Conservation (phyloP, 73 alveolate genomes). For the Tetrahymena thermophila region DNA sequence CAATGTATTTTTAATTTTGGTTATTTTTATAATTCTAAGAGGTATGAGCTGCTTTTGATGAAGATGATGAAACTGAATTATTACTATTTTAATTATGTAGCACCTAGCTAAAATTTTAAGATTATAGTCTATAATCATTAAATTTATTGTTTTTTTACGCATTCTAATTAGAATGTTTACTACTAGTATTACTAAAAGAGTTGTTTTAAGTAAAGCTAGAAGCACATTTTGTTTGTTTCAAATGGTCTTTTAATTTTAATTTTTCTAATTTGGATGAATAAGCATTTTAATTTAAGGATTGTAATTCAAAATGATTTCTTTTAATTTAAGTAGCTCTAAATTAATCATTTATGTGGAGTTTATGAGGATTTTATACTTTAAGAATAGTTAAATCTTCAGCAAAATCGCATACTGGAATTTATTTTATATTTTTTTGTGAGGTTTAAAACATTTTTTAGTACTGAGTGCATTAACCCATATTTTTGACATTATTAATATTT, state of each 20-base stretch:
- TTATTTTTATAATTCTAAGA: background rate
- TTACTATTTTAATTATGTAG: background rate
- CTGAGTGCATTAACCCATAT: background rate
- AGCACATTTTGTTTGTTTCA: background rate
- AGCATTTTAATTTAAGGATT: background rate
- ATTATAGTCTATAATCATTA: background rate
- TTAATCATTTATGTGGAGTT: background rate
- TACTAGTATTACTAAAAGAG: background rate
- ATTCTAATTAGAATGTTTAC: background rate
- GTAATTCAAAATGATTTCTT: background rate
- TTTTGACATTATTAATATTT: background rate
- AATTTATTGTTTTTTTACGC: background rate
- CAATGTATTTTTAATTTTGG: background rate
- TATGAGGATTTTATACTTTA: background rate
- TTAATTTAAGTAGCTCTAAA: background rate
- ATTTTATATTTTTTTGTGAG: background rate
- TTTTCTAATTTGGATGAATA: background rate
- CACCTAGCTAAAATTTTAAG: background rate
- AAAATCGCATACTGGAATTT: background rate
- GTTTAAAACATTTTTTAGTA: background rate
- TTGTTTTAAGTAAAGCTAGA: background rate
- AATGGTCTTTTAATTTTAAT: background rate
- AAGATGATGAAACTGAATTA: background rate
- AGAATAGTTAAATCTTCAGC: background rate
- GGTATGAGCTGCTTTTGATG: background rate